phyloP scores from a whole-genome alignment of 805 yeast genomes.

The Limtongia smithiae region DNA sequence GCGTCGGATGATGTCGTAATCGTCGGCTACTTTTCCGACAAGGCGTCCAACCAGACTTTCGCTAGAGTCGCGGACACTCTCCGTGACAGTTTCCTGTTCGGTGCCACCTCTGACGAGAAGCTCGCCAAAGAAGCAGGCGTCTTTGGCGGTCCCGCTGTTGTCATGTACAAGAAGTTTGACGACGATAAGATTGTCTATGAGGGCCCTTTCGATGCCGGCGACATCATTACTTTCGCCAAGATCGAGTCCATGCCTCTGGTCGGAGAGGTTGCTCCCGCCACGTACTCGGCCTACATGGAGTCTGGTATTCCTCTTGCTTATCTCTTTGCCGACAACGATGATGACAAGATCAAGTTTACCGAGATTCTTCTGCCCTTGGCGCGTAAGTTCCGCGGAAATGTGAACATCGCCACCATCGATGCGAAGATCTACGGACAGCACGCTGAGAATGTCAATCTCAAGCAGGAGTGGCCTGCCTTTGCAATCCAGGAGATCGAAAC shows the following conservation, averaged over 20 bases:
- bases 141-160: conserved; percentile 47
- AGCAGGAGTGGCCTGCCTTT: conserved; percentile 83
- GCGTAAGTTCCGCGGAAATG: conserved; percentile 68
- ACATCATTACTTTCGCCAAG: conserved; percentile 49
- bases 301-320: conserved; percentile 78
- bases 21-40: conserved; percentile 56
- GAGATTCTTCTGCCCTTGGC: conserved; percentile 59
- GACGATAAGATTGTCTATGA: conserved; percentile 36
- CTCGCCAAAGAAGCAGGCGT: conserved; percentile 43
- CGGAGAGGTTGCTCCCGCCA: conserved; percentile 80
- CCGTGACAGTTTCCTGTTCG: conserved; percentile 64
- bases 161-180: conserved; percentile 40
- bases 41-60: conserved; percentile 55
- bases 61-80: conserved; percentile 56
- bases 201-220: conserved; percentile 36
- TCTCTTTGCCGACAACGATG: conserved; percentile 71
- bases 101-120: conserved; percentile 44
- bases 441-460: conserved; percentile 78
- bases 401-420: conserved; percentile 86
- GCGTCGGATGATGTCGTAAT: conserved; percentile 42
- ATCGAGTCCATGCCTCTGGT: conserved; percentile 74
- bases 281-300: conserved; percentile 70
- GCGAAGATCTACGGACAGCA: conserved; percentile 78
- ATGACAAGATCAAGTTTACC: conserved; percentile 57
- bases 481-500: conserved; percentile 70